Base-by-base conservation (phyloP, 78 protist species). In the Diacronema lutheri region DNA sequence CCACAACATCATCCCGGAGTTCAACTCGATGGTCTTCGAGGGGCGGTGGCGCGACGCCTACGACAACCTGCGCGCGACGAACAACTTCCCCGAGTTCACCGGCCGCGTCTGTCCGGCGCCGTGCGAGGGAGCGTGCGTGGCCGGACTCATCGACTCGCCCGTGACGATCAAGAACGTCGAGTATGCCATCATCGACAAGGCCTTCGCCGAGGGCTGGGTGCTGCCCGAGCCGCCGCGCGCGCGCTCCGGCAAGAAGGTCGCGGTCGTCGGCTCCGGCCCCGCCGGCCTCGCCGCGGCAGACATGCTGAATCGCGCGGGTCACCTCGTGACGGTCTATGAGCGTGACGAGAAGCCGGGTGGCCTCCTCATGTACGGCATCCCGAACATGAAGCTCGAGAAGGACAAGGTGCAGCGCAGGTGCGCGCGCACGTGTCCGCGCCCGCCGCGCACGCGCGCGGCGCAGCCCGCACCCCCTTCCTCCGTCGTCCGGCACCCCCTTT, bases 91-190 rank as follows among this genome's bases (percentile, higher is more conserved):
- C 44, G 97, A 95, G 89, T 93, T 95, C 84, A 95, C 97, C 33
- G 97, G 97, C n/a, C 88, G 94, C 60, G 95, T 91, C 72, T 95
- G 97, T 89, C 97, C 97, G 0, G 97, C 97, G 40, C 97, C 97
- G 11, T 95, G 97, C 83, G 97, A 95, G 86, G 97, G 96, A 29
- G 93, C 97, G 40, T 95, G 97, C 85, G 93, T 90, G 31, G 89
- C 93, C 40, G 97, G 97, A 73, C 90, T 69, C 84, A 86, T 71
- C 62, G 64, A 76, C 73, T 71, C 69, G 58, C 40, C 94, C 37
- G 97, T 95, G 61, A 82, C 92, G 57, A 95, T 95, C 90, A 95
- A 95, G 90, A 60, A 74, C 55, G 88, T 95, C 44, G 97, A 95
- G 81, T 50, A 62, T 55, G 79, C 97, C 73, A 95, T 95, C 90